phyloP scores from a whole-genome alignment of 768 basidiomycete genomes.

The Xerocomellus intermedius region DNA sequence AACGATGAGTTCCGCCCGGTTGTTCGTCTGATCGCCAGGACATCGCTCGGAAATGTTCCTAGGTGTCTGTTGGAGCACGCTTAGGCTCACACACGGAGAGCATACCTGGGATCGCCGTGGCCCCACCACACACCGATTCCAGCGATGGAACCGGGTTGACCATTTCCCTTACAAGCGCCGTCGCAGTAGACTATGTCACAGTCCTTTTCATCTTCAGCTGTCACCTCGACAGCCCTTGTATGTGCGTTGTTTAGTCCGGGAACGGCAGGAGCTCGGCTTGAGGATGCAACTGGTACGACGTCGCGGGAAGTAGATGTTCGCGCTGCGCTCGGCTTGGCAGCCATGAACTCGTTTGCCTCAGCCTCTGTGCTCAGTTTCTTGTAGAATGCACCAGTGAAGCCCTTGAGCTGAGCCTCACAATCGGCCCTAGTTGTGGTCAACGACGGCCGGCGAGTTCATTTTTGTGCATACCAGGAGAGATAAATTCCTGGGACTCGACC shows the following conservation, averaged over 20 bases:
- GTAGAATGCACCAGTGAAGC: conserved; percentile 57
- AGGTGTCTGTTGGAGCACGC: neutral
- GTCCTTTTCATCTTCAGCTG: conserved; percentile 26
- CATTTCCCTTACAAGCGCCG: conserved; percentile 86
- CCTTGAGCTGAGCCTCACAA: conserved; percentile 64
- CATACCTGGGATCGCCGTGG: conserved; percentile 53
- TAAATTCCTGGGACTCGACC: conserved; percentile 69
- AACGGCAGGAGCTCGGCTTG: conserved; percentile 18
- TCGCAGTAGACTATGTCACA: conserved; percentile 74
- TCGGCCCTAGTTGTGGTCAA: conserved; percentile 55
- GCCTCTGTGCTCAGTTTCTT: conserved; percentile 61
- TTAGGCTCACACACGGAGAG: neutral
- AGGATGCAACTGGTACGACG: conserved; percentile 21
- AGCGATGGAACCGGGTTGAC: conserved; percentile 60
- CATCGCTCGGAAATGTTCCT: conserved; percentile 84
- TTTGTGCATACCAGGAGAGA: conserved; percentile 57
- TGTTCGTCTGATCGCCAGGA: conserved; percentile 83
- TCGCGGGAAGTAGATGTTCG: conserved; percentile 9
- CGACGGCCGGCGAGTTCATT: conserved; percentile 26
- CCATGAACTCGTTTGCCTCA: conserved; percentile 61
- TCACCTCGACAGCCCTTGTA: neutral
- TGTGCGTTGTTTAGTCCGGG: neutral
- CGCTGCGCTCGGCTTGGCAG: conserved; percentile 27
- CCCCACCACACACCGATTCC: conserved; percentile 95
- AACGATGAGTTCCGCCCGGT: conserved; percentile 85